Conservation (phyloP, 1,284 basidiomycete species). For the Trichosporon faecale region DNA sequence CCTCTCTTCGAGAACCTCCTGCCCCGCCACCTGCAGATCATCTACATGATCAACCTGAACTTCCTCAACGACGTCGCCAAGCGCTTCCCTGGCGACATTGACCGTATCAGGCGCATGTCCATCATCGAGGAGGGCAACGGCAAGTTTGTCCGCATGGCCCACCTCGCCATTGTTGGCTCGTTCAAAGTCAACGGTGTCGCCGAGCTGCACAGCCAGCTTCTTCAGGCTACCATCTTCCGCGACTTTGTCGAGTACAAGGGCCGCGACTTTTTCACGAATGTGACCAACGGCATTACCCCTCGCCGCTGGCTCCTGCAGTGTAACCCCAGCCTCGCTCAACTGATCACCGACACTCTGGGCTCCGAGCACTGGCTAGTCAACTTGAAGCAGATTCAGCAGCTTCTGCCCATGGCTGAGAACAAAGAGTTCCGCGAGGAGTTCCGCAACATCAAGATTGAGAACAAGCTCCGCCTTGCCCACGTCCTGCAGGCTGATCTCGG, state of each 20-base stretch:
- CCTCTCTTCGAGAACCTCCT: constrained; percentile 75
- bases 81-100: constrained; percentile 79
- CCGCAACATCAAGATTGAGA: constrained; percentile 77
- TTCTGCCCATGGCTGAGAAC: constrained; percentile 63
- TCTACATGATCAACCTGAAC: constrained; percentile 69
- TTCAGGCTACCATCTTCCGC: constrained; percentile 71
- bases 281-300: constrained; percentile 61
- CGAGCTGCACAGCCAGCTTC: constrained; percentile 63
- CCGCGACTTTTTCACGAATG: constrained; percentile 52
- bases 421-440: constrained; percentile 70
- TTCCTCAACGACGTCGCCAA: constrained; percentile 69
- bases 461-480: constrained; percentile 74
- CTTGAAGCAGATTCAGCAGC: constrained; percentile 43
- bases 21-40: constrained; percentile 69
- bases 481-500: constrained; percentile 73
- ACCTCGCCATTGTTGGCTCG: constrained; percentile 60
- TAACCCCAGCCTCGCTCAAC: constrained; percentile 76
- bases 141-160: constrained; percentile 81
- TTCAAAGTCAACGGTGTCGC: constrained; percentile 87
- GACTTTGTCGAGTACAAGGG: constrained; percentile 63
- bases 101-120: constrained; percentile 75
- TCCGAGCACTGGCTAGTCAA: constrained; percentile 74
- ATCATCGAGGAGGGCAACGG: constrained; percentile 84
- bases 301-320: constrained; percentile 80
- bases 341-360: constrained; percentile 77